A percentile compares a stretch with the other conserved stretches of the same genome.
Conservation (phyloP, 140 eudicot genomes). For the Erigeron philadelphicus region DNA sequence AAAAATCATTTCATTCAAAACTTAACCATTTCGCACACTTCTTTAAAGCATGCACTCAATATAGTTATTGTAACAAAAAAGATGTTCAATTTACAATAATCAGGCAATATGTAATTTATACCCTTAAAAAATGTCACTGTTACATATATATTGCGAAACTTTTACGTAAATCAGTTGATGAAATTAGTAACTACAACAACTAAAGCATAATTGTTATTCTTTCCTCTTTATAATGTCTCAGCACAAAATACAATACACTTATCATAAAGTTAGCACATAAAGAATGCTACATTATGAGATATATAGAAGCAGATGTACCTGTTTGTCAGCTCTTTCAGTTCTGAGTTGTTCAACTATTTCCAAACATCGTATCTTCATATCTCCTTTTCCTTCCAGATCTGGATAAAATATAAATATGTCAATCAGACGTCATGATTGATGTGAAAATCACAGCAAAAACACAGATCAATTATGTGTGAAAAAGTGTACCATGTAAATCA, state of each 20-base stretch:
- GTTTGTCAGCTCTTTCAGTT: slow-evolving; percentile 89
- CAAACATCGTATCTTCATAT: slow-evolving; percentile 75
- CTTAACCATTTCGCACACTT: neutral
- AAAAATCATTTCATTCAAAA: slow-evolving; percentile 4
- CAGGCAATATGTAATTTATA: neutral
- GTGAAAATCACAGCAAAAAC: neutral
- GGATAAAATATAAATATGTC: neutral
- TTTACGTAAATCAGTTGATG: neutral
- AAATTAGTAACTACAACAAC: neutral
- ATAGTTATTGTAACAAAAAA: neutral
- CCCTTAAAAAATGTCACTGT: neutral
- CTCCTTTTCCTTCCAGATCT: slow-evolving; percentile 94
- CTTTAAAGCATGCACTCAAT: neutral
- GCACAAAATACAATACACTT: neutral
- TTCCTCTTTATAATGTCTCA: neutral
- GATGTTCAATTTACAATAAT: neutral
- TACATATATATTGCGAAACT: neutral
- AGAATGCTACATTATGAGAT: neutral
- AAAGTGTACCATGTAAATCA: slow-evolving; percentile 56
- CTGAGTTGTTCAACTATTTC: slow-evolving; percentile 80
- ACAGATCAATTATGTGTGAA: neutral
- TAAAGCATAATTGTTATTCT: slow-evolving; percentile 4
- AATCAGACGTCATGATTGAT: neutral
- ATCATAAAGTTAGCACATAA: neutral
- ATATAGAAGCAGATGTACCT: slow-evolving; percentile 36